phyloP scores from a whole-genome alignment of 2,329 filamentous ascomycete species.

The Xylaria sp. region DNA sequence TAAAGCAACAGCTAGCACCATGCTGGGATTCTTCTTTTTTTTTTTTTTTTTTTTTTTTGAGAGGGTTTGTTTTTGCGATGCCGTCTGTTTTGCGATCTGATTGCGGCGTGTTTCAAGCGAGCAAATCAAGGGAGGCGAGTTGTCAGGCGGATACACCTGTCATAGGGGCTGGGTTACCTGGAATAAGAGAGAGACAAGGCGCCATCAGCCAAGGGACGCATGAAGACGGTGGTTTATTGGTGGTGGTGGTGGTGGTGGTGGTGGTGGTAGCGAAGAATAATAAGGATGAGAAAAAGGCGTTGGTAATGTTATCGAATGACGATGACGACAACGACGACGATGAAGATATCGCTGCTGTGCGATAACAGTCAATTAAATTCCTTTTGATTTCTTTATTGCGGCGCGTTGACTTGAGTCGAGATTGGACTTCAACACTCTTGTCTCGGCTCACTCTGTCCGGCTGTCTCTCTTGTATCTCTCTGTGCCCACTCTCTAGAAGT shows the following conservation, averaged over 20 bases:
- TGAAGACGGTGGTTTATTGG: background rate
- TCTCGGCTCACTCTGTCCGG: background rate
- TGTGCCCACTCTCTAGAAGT: background rate
- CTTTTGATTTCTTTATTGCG: background rate
- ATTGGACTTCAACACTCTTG: background rate
- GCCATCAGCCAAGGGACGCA: background rate
- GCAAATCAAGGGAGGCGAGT: background rate
- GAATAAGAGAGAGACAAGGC: conserved; percentile 14
- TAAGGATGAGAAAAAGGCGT: background rate
- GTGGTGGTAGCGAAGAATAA: background rate
- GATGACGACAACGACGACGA: too few relatives aligned
- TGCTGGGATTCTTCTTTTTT: conserved; percentile 15
- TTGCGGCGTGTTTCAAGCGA: conserved; percentile 19
- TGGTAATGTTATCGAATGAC: background rate
- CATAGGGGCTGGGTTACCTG: background rate
- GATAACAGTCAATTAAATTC: background rate
- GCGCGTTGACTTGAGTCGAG: background rate
- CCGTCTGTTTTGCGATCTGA: background rate
- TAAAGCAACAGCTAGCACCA: conserved; percentile 26
- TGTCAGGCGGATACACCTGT: background rate
- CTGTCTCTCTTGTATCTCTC: background rate
- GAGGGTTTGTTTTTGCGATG: too few relatives aligned
- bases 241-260: background rate
- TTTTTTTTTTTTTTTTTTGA: background rate
- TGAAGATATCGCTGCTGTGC: too few relatives aligned